phyloP scores from a whole-genome alignment of 164 flowering plant species.

The Vitis amurensis region DNA sequence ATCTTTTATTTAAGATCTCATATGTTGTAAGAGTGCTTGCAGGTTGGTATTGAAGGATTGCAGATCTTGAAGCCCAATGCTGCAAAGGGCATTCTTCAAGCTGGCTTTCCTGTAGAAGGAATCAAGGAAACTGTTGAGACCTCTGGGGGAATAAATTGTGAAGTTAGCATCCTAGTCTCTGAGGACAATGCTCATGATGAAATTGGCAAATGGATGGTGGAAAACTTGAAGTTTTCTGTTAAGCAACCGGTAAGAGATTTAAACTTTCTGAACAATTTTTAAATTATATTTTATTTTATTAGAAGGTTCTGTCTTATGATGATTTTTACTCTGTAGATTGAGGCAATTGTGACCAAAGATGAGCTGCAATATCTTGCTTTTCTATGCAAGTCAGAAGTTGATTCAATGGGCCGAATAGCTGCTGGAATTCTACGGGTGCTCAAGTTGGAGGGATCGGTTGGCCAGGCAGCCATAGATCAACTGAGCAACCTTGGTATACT shows the following conservation, averaged over 20 bases:
- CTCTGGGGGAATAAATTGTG: conserved; percentile 71
- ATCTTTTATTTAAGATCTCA: not conserved
- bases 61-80: conserved; percentile 77
- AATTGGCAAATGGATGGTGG: conserved; percentile 64
- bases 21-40: conserved; percentile 16
- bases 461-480: conserved; percentile 78
- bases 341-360: conserved; percentile 83
- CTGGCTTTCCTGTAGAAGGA: conserved; percentile 32
- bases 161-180: conserved; percentile 46
- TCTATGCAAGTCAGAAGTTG: conserved; percentile 83
- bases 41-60: conserved; percentile 89
- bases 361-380: conserved; percentile 77
- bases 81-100: conserved; percentile 23
- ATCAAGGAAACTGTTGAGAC: conserved; percentile 32
- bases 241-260: conserved; percentile 67
- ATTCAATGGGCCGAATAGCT: conserved; percentile 88
- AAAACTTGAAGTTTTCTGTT: conserved; percentile 79
- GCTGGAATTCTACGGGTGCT: conserved; percentile 83
- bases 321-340: conserved; percentile 52
- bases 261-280: not conserved
- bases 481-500: conserved; percentile 86
- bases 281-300: not conserved
- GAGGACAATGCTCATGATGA: conserved; percentile 43
- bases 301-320: conserved; percentile 6
- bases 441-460: conserved; percentile 79